Evolutionary conservation across 2,329 filamentous ascomycete species (phyloP).

Genomic region (Metarhizium anisopliae): DNA sequence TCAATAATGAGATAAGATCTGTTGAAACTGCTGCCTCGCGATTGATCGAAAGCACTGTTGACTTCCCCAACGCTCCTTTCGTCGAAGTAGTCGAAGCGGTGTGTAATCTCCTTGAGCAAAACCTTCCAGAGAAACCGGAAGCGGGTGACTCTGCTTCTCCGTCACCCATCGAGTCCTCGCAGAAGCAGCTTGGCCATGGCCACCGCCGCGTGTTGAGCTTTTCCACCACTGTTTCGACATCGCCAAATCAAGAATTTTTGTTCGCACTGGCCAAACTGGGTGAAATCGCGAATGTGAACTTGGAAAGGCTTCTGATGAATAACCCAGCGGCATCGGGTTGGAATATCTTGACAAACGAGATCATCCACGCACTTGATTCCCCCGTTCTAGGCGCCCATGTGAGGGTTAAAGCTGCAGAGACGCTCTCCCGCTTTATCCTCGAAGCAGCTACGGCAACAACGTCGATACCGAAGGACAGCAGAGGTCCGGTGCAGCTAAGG

Average conservation of each 20-base stretch:
- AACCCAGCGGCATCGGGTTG: constrained; percentile 65
- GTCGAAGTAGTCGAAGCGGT: constrained; percentile 67
- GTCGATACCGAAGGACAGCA: constrained; percentile 37
- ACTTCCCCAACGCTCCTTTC: constrained; percentile 81
- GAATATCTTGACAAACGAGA: constrained; percentile 52
- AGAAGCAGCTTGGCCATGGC: constrained; percentile 26
- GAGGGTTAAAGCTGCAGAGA: constrained; percentile 53
- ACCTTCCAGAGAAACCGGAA: constrained; percentile 14
- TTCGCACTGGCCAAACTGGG: constrained; percentile 66
- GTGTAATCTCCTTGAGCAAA: constrained; percentile 55
- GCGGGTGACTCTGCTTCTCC: constrained; percentile 8
- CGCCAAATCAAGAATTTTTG: constrained; percentile 51
- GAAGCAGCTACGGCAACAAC: constrained; percentile 50
- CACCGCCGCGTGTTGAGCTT: constrained; percentile 39
- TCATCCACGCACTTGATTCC: constrained; percentile 43
- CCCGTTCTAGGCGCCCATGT: constrained; percentile 40
- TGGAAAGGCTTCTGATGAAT: constrained; percentile 62
- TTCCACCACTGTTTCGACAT: constrained; percentile 33
- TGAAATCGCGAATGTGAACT: constrained; percentile 64
- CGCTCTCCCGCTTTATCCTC: constrained; percentile 48
- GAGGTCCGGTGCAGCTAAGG: constrained; percentile 59
- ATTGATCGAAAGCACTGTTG: constrained; percentile 82
- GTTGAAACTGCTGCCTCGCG: constrained; percentile 82
- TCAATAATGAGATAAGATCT: constrained; percentile 73
- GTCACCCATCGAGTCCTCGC: constrained; percentile 19